A percentile compares a stretch with the other conserved stretches of the same genome.
phyloP scores from a whole-genome alignment of 192 early-diverging fungal species.

The Coemansia umbellata region DNA sequence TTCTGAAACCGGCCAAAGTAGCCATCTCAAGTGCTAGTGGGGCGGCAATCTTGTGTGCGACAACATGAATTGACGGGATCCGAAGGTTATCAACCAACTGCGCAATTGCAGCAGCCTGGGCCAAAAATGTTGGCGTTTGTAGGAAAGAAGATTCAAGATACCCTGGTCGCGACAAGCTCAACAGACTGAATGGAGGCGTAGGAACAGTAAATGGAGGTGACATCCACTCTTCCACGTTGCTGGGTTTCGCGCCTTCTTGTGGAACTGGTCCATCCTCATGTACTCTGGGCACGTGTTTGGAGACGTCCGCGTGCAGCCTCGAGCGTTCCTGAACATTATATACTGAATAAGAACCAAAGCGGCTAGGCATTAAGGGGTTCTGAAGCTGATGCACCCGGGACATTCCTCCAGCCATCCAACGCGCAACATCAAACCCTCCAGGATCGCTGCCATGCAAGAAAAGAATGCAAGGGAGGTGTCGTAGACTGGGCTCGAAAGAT shows the following conservation, averaged over 20 bases:
- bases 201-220: conserved; percentile 19
- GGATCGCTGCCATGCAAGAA: conserved; percentile 45
- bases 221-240: not conserved
- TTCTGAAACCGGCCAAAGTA: conserved; percentile 35
- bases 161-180: conserved; percentile 48
- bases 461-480: conserved; percentile 47
- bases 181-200: conserved; percentile 30
- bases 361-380: conserved; percentile 48
- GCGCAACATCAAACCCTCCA: conserved; percentile 52
- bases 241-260: not conserved
- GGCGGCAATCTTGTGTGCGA: conserved; percentile 38
- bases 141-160: conserved; percentile 39
- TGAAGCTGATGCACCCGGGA: conserved; percentile 38
- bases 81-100: conserved; percentile 45
- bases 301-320: not conserved
- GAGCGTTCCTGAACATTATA: conserved; percentile 33
- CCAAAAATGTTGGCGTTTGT: conserved; percentile 20
- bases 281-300: not conserved
- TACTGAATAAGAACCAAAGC: conserved; percentile 40
- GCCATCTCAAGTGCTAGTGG: conserved; percentile 50
- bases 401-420: conserved; percentile 50
- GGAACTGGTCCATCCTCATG: not conserved
- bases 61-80: conserved; percentile 31
- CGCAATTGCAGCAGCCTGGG: conserved; percentile 36
- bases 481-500: conserved; percentile 48